phyloP scores from a whole-genome alignment of 2,329 filamentous ascomycete species.

The Stemphylium vesicarium region DNA sequence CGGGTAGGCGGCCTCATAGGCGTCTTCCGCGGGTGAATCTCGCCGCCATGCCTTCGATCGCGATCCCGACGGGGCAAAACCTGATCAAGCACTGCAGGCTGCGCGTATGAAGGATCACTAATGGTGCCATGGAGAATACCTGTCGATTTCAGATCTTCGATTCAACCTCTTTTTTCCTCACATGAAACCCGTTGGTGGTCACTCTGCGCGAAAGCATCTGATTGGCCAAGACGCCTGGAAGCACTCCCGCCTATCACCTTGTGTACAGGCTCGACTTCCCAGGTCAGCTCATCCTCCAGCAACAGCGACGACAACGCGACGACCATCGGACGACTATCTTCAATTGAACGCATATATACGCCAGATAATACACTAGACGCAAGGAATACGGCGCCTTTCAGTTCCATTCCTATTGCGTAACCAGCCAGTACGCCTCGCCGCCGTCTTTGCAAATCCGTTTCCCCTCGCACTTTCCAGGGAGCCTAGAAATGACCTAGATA shows the following conservation, averaged over 20 bases:
- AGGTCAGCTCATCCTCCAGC: background rate
- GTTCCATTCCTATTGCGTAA: background rate
- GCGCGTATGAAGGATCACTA: background rate
- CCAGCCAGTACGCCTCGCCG: background rate
- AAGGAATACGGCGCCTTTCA: background rate
- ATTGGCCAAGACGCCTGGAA: background rate
- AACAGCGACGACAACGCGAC: background rate
- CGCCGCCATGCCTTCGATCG: slow-evolving; percentile 1
- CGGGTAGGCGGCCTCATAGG: background rate
- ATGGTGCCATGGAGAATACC: background rate
- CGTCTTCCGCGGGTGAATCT: background rate
- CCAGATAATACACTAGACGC: background rate
- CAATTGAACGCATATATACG: background rate
- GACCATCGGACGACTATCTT: background rate
- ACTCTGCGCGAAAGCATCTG: background rate
- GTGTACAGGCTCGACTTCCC: background rate
- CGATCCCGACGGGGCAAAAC: slow-evolving; percentile 6
- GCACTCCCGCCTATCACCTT: slow-evolving; percentile 1
- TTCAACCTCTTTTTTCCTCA: background rate
- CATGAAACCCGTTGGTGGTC: background rate
- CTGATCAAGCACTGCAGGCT: slow-evolving; percentile 4
- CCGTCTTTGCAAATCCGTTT: background rate
- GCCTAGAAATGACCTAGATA: background rate
- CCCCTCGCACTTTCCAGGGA: background rate
- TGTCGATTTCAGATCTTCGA: background rate